Evolutionary conservation across 2,329 filamentous ascomycete species (phyloP), one percentile per base, ranked within the genome.

Genomic region (Fusarium torreyae): DNA sequence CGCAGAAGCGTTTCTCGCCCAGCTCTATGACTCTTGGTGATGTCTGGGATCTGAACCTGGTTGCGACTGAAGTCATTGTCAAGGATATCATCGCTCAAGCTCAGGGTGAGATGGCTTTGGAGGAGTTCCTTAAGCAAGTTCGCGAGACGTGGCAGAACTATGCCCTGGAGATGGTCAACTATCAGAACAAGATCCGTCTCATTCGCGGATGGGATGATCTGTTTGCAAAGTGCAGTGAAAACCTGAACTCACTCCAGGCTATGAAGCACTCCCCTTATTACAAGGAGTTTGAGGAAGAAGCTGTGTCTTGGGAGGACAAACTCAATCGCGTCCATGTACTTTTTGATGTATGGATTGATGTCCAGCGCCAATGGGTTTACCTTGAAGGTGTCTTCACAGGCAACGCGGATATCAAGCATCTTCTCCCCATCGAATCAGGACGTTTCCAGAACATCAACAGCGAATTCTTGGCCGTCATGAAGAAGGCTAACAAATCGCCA

Each of bases 321-420:
- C 87, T 99, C 26, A 99, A 98, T 79, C 90, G 96, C 45, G 94
- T 99, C 4, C 96, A 99, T 77, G 94, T 99, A 17, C 87, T 99
- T 11, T 99, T 99, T 76, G 96, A 99, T 79, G 94, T 99, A 17
- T 99, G 97, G 97, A 99, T 99, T 74, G 97, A 99, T 81, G 97
- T 99, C n/a, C 96, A 99, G 80, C 92, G 97, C 66, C 96, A 99
- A 82, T 99, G 96, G 96, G 96, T 99, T 9, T 99, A 99, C 79
- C 88, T 99, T 7, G 97, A 99, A 81, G 96, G 96, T 71, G 96
- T 99, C 34, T 99, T 99, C 78, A 98, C 95, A 2, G 96, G 96
- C 62, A 99, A 99, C 77, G 95, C 94, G 39, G 96, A 99, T 77
- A 99, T 99, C 85, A 99, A 98, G 82, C 95, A 98, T 79, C 85